Evolutionary conservation across 2,329 filamentous ascomycete genomes (phyloP), one percentile per base, ranked within the genome.

Genomic region (Colletotrichum sp.): DNA sequence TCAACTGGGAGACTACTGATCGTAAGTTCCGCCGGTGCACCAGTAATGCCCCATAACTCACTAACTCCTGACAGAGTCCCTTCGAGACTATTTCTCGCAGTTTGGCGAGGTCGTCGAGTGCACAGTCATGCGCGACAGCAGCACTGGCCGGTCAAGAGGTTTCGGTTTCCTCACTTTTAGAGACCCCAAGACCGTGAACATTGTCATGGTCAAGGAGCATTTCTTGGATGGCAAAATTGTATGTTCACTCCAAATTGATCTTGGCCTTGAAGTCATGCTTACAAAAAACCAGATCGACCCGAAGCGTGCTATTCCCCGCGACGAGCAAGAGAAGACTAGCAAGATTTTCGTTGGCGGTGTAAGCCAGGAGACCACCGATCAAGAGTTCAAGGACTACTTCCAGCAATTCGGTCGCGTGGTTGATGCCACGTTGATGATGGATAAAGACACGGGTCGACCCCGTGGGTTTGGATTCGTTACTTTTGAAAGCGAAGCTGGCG

Each of bases 201-300:
- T 96, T 79, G 97, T 99, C 78, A 99, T 99, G 97, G 97, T 99
- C 78, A 99, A 99, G 87, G 97, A 99, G 84, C 97, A 99, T 85
- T 98, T 96, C 80, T 91, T 99, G 26, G 97, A 99, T 83, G 97
- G 97, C 77, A 99, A 99, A 86, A 98, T 99, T 85, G 97, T 99
- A 91, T 88, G 95, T 87, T 69, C 13, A 43, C 13, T 16, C 21
- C n/a, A 1, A 28, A 13, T 16, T 28, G 21, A 15, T 64, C 4
- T 26, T 21, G n/a, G 58, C 10, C n/a, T 24, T 18, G 21, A 43
- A 30, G 24, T 15, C 55, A 8, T 64, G 21, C 61, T 64, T 15
- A 64, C 34, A 15, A 58, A 61, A 32, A 26, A 24, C 73, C 74
- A 98, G 97, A 99, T 99, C 82, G 97, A 99, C 81, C 97, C 97